Evolutionary conservation across 352 stramenopile genomes (phyloP).

Genomic region (Pythium oligandrum): DNA sequence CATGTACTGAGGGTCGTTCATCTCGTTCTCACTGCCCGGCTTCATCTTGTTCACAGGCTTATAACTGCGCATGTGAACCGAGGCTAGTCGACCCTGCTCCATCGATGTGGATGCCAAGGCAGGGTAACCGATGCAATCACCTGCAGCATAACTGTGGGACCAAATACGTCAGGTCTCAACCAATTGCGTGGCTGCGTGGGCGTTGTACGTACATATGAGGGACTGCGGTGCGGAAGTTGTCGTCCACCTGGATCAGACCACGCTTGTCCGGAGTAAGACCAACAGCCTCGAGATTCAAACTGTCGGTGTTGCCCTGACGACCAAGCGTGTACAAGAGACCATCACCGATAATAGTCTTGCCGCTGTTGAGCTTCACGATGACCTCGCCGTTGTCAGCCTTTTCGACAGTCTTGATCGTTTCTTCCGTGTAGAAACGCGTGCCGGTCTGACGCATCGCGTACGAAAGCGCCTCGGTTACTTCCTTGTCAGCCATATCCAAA

Average conservation of each 20-base stretch:
- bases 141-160: constrained; percentile 73
- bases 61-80: constrained; percentile 80
- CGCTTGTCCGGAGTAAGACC: constrained; percentile 77
- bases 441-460: constrained; percentile 88
- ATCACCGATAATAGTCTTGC: constrained; percentile 82
- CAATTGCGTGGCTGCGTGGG: background rate
- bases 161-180: constrained; percentile 2
- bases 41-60: constrained; percentile 59
- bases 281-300: constrained; percentile 74
- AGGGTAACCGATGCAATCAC: constrained; percentile 88
- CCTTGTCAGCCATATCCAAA: constrained; percentile 86
- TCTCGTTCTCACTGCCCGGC: constrained; percentile 29
- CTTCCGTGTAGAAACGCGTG: constrained; percentile 79
- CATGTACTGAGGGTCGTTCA: constrained; percentile 58
- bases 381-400: constrained; percentile 62
- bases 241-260: constrained; percentile 79
- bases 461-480: constrained; percentile 81
- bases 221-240: constrained; percentile 85
- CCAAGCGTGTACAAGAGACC: constrained; percentile 85
- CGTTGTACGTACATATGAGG: constrained; percentile 72
- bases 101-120: constrained; percentile 88
- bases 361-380: constrained; percentile 75
- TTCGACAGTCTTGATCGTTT: constrained; percentile 75
- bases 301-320: constrained; percentile 85
- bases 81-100: constrained; percentile 86